These are phyloP conservation scores for Neurospora sp. DNA, from an alignment of 495 filamentous ascomycete genomes.

Conservation along the genomic window DNA sequence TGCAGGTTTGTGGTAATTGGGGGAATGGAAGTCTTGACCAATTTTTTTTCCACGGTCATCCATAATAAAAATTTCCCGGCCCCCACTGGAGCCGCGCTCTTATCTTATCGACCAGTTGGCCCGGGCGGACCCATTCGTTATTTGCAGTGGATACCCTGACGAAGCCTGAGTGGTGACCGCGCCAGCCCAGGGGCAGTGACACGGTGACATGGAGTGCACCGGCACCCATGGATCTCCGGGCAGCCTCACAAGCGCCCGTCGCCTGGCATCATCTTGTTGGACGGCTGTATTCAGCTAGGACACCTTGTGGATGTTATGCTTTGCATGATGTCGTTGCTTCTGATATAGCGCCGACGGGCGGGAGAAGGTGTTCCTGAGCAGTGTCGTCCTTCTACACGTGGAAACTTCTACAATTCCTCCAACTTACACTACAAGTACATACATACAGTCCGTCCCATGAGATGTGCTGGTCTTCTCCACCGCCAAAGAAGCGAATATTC, in stretches of 20 bases:
- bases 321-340: not conserved
- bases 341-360: not conserved
- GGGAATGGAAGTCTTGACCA: not conserved
- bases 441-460: not conserved
- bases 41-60: not conserved
- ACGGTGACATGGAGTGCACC: not conserved
- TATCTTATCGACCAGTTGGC: not conserved
- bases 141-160: not conserved
- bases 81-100: not conserved
- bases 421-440: not conserved
- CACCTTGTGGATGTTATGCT: not conserved
- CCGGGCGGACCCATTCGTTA: not conserved
- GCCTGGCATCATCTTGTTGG: not conserved
- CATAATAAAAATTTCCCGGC: not conserved
- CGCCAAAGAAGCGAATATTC: not conserved
- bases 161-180: not conserved
- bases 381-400: not conserved
- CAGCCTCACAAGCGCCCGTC: not conserved
- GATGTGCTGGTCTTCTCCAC: not conserved
- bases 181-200: not conserved
- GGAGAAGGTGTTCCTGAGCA: not conserved
- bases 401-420: not conserved
- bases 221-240: not conserved
- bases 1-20: not conserved
- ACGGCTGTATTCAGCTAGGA: not conserved